Evolutionary conservation across 495 filamentous ascomycete genomes (phyloP), one percentile per base, ranked within the genome.

Genomic region (Talaromyces ruber): DNA sequence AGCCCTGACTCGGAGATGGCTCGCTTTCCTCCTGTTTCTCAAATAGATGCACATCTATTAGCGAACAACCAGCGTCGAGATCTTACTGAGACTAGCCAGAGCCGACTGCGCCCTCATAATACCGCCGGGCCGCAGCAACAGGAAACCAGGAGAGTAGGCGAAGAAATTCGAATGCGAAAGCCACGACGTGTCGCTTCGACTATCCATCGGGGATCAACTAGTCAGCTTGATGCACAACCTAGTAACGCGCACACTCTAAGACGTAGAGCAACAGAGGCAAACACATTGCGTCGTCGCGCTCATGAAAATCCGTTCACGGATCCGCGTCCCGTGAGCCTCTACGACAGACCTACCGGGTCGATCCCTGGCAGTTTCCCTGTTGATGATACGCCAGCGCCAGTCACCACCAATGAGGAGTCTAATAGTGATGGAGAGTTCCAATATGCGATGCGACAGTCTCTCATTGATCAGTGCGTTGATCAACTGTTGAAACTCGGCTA

Each of bases 401-500:
- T 21, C 11, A 29, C 14, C 16, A 47, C 43, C 26, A 9, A 29
- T 21, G 11, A 39, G 25, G 30, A 55, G 24, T 16, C 12, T 22
- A n/a, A 22, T 25, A 22, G 25, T 14, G 50, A 60, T 25, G 29
- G 25, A 34, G 45, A 57, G 50, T 6, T 24, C 14, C 24, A 54
- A 28, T 25, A 28, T 18, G 63, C 53, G 37, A 32, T 60, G 16
- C 28, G 65, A 50, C 66, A 70, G 21, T 63, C 54, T n/a, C 64
- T 69, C 7, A 74, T 84, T 51, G 71, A 78, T 32, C 62, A 67
- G 9, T 85, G 82, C 63, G 71, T 84, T 39, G 69, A 74, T 5
- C 70, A 73, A 5, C 73, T 85, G 29, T 50, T 73, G 6, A 70
- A 72, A 9, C 70, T 85, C 63, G 82, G 82, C 0, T 85, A 81